A percentile compares a stretch with the other conserved stretches of the same genome.
phyloP scores from a whole-genome alignment of 176 grass and related monocot species.

The Alopecurus myosuroides region DNA sequence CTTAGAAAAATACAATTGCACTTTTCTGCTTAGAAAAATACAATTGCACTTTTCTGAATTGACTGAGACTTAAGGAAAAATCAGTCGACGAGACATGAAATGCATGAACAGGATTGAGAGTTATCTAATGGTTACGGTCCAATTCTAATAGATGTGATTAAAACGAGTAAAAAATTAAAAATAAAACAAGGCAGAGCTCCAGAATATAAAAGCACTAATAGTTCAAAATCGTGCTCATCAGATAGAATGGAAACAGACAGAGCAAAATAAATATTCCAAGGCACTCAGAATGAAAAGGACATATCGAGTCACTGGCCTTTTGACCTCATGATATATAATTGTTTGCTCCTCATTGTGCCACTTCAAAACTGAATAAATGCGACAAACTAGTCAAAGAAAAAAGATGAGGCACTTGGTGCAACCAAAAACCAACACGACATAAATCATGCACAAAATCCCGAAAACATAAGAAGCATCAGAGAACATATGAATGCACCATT shows the following conservation, averaged over 20 bases:
- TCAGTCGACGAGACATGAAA: no score
- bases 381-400: neutral
- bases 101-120: no score
- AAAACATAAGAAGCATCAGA: constrained; percentile 46
- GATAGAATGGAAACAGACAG: neutral
- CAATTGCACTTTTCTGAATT: no score
- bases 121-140: no score
- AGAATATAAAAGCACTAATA: neutral
- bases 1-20: no score
- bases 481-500: constrained; percentile 56
- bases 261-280: neutral
- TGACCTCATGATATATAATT: neutral
- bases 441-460: no score
- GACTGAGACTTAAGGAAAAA: no score
- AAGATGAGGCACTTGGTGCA: neutral
- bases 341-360: neutral
- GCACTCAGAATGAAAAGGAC: neutral
- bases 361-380: neutral
- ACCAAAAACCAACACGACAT: neutral
- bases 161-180: neutral
- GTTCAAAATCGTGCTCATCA: neutral
- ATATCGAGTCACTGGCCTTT: neutral
- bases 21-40: no score
- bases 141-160: no score
- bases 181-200: neutral